A percentile compares a stretch with the other conserved stretches of the same genome.
These are phyloP conservation scores for Rhypophila decipiens DNA, from an alignment of 495 filamentous ascomycete species.

Conservation along the genomic window DNA sequence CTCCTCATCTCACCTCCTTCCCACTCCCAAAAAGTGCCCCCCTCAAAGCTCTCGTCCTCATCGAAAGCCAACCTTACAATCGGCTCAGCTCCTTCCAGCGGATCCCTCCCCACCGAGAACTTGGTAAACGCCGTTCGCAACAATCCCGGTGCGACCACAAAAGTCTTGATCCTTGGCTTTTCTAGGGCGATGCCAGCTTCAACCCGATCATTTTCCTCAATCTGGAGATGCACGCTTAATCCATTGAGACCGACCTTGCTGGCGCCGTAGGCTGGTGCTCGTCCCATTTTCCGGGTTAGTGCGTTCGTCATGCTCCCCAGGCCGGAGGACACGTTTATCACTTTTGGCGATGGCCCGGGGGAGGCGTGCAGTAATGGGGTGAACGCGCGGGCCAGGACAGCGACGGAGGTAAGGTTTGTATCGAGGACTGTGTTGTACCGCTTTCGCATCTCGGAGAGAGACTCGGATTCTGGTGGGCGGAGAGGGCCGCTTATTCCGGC, in stretches of 20 bases:
- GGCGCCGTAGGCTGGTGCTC: not conserved
- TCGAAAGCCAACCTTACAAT: not conserved
- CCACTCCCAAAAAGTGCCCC: not conserved
- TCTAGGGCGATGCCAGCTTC: not conserved
- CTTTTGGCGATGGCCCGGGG: not conserved
- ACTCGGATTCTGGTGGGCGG: not conserved
- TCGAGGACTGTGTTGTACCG: not conserved
- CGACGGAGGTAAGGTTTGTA: slow-evolving; percentile 1
- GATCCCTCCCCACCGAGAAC: not conserved
- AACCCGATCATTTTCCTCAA: not conserved
- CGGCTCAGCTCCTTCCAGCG: not conserved
- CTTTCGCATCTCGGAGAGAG: not conserved
- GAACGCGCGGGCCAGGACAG: not conserved
- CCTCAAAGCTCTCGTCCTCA: not conserved
- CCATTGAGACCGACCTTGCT: not conserved
- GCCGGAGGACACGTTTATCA: not conserved
- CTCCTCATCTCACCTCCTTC: slow-evolving; percentile 3
- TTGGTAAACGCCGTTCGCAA: not conserved
- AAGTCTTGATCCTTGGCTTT: not conserved
- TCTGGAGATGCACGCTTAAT: slow-evolving; percentile 1
- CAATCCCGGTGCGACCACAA: not conserved
- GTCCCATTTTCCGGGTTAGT: not conserved
- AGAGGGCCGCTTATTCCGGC: not conserved
- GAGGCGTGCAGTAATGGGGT: not conserved
- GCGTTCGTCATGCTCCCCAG: not conserved